Evolutionary conservation across 805 yeast genomes (phyloP).

Genomic region (Myxozyma neglecta): DNA sequence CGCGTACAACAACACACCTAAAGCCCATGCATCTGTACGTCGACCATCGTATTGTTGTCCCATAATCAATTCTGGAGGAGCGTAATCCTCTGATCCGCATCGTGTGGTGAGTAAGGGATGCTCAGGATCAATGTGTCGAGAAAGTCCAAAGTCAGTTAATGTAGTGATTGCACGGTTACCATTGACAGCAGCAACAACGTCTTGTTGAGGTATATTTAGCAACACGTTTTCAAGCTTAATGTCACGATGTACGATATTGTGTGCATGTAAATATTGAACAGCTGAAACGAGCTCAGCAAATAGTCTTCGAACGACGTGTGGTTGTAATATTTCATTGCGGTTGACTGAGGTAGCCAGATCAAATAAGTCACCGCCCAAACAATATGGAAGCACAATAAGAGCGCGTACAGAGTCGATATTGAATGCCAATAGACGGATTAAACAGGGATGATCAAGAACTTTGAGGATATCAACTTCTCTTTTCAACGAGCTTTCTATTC

Average conservation of each 20-base stretch:
- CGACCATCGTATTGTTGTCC: constrained; percentile 91
- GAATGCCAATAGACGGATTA: constrained; percentile 25
- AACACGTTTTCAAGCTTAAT: constrained; percentile 74
- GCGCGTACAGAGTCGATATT: constrained; percentile 41
- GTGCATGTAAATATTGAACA: constrained; percentile 66
- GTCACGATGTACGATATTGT: constrained; percentile 81
- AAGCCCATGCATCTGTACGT: constrained; percentile 90
- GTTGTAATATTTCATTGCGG: constrained; percentile 47
- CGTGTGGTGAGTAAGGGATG: constrained; percentile 74
- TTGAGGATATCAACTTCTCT: constrained; percentile 71
- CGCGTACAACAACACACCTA: constrained; percentile 87
- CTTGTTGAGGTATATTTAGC: constrained; percentile 42
- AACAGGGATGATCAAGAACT: constrained; percentile 32
- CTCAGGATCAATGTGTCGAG: constrained; percentile 62
- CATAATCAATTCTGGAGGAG: constrained; percentile 88
- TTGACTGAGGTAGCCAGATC: constrained; percentile 51
- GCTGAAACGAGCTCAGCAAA: constrained; percentile 72
- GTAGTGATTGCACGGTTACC: constrained; percentile 48
- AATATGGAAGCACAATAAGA: constrained; percentile 67
- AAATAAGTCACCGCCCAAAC: constrained; percentile 83
- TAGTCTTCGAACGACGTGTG: constrained; percentile 57
- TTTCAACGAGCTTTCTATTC: constrained; percentile 61
- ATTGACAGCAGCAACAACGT: constrained; percentile 35
- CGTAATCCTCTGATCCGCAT: constrained; percentile 96
- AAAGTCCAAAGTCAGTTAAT: constrained; percentile 86